Percentiles rank a stretch among this genome's conserved stretches.
These are phyloP conservation scores for Penicillium aurantiogriseum DNA, from an alignment of 2,329 filamentous ascomycete species.

Conservation along the genomic window DNA sequence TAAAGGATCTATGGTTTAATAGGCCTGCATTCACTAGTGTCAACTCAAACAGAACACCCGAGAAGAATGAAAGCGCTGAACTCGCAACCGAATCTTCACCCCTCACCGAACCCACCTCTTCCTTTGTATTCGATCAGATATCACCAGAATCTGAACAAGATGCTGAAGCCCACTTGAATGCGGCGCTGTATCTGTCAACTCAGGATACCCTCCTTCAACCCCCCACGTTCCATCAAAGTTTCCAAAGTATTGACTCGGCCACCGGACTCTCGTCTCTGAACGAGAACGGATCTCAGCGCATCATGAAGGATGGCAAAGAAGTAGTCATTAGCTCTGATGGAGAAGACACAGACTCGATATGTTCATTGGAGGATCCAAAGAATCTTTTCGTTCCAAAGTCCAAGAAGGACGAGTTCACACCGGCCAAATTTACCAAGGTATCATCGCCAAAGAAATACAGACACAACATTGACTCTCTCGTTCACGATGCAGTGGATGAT, in stretches of 20 bases:
- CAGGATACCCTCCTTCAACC: conserved; percentile 4
- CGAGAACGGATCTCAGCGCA: conserved; percentile 46
- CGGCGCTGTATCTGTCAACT: conserved; percentile 15
- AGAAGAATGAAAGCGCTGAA: neutral
- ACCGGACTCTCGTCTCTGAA: conserved; percentile 18
- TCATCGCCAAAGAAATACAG: conserved; percentile 49
- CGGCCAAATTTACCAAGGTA: neutral
- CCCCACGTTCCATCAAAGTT: conserved; percentile 14
- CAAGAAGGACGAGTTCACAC: neutral
- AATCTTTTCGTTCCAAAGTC: conserved; percentile 33
- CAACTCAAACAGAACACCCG: neutral
- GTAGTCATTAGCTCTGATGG: conserved; percentile 68
- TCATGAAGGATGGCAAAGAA: conserved; percentile 56
- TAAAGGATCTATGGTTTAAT: conserved; percentile 49
- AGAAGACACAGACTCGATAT: conserved; percentile 61
- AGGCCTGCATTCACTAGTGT: conserved; percentile 30
- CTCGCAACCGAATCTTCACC: conserved; percentile 13
- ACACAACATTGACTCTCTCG: conserved; percentile 62
- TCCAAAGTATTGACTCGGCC: conserved; percentile 18
- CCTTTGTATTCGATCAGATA: conserved; percentile 26
- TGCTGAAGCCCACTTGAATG: conserved; percentile 15
- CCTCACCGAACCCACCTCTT: conserved; percentile 26
- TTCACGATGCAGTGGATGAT: conserved; percentile 60
- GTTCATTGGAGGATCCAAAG: conserved; percentile 53
- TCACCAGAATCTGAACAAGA: conserved; percentile 13